These are phyloP conservation scores for Venturia aucupariae DNA, from an alignment of 2,329 filamentous ascomycete species.

Conservation along the genomic window DNA sequence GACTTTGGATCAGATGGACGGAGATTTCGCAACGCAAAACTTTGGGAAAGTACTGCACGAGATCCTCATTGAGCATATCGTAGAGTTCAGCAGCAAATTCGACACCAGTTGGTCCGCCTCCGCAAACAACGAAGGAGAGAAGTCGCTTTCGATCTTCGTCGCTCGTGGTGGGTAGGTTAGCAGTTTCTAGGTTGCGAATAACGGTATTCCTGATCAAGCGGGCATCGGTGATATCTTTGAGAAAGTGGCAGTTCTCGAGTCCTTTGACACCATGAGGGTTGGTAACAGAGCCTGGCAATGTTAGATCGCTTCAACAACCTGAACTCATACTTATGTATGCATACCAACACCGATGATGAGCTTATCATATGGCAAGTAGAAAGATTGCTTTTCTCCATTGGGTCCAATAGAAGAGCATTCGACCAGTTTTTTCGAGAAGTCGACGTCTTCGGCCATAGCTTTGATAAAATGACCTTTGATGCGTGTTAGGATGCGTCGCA, in stretches of 20 bases:
- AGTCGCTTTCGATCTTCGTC: slow-evolving; percentile 82
- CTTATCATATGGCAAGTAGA: slow-evolving; percentile 97
- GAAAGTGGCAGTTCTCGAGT: slow-evolving; percentile 84
- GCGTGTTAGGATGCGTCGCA: slow-evolving; percentile 69
- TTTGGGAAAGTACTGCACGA: slow-evolving; percentile 73
- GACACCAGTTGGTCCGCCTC: slow-evolving; percentile 90
- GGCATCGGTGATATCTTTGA: slow-evolving; percentile 92
- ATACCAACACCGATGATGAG: slow-evolving; percentile 75
- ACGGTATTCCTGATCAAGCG: slow-evolving; percentile 81
- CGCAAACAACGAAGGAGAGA: slow-evolving; percentile 91
- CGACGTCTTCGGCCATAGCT: slow-evolving; percentile 76
- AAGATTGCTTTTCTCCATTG: slow-evolving; percentile 63
- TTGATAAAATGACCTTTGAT: slow-evolving; percentile 85
- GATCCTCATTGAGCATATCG: slow-evolving; percentile 91
- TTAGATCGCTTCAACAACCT: neutral
- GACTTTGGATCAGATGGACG: slow-evolving; percentile 91
- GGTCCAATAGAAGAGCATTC: slow-evolving; percentile 70
- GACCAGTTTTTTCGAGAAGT: slow-evolving; percentile 84
- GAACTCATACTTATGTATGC: slow-evolving; percentile 17
- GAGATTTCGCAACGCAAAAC: slow-evolving; percentile 96
- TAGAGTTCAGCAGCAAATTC: slow-evolving; percentile 96
- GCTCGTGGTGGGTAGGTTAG: slow-evolving; percentile 82
- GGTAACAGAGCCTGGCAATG: slow-evolving; percentile 58
- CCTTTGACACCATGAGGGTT: slow-evolving; percentile 96
- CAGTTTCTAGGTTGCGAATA: slow-evolving; percentile 79